Base-by-base conservation (phyloP, 2,329 filamentous ascomycete genomes). In the Zasmidium angulare region DNA sequence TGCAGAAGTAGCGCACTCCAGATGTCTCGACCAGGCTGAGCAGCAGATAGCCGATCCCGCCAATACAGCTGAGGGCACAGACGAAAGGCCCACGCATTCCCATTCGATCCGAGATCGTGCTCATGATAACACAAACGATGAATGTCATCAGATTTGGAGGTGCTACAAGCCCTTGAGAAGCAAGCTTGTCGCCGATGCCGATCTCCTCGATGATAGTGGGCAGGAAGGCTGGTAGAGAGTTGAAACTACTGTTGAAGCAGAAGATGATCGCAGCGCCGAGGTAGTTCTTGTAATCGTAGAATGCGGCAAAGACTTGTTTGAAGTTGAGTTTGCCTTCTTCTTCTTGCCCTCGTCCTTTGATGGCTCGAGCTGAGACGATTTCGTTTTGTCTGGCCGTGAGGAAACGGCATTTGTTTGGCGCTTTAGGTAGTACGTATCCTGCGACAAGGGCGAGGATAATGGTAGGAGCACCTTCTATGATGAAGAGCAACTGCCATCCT, bases 91-190 rank as follows among this genome's bases (percentile, higher is more conserved):
- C 56, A 17, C 56, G 50, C 4, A 14, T n/a, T 29, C 46, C 24
- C 1, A 52, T 12, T 12, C 56, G 56, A 36, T 58, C 56, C n/a
- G 56, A 51, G 14, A 54, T 49, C 19, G 49, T 52, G 50, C 29
- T 58, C 29, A 52, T 46, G 50, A 23, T 9, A 12, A 58, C 22
- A 40, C 50, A 53, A 19, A 68, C 55, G 36, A 75, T 62, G 57
- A 73, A 75, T 26, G 67, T 71, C n/a, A 75, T 55, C 7, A 75
- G 61, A 59, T 76, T 75, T 0, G 75, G 74, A 0, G 88, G 88
- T 0, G 88, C 87, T 0, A 87, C 87, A 12, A 92, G 80, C 0
- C 88, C 89, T 73, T 92, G 89, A 0, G 89, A 56, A 85, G 54
- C 85, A 79, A 58, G 90, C 17, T 43, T 14, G 19, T 36, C 22